A percentile compares a stretch with the other conserved stretches of the same genome.
Evolutionary conservation across 768 basidiomycete species (phyloP).

Genomic region (Boletus rex-veris): DNA sequence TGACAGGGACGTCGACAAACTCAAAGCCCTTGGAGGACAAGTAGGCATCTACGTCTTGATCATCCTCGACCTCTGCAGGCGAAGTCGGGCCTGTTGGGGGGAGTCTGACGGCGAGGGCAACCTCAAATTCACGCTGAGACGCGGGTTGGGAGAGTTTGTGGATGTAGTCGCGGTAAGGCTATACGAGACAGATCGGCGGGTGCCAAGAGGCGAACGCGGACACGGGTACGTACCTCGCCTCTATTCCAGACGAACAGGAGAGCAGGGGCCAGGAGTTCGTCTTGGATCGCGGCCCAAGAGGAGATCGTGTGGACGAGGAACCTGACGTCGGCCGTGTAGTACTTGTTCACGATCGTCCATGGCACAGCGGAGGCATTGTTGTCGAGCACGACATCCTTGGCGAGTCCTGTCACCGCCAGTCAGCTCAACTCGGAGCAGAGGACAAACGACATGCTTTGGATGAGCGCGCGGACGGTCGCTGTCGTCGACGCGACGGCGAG

Average conservation of each 20-base stretch:
- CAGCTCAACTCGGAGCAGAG: constrained; percentile 10
- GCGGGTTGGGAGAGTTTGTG: constrained; percentile 47
- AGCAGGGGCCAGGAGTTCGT: constrained; percentile 51
- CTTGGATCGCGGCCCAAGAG: constrained; percentile 39
- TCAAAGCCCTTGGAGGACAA: constrained; percentile 73
- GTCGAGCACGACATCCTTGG: constrained; percentile 14
- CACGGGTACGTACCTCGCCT: constrained; percentile 52
- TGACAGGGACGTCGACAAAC: constrained; percentile 50
- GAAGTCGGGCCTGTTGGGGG: constrained; percentile 17
- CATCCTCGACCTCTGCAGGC: constrained; percentile 39
- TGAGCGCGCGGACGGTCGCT: constrained; percentile 16
- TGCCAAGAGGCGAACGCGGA: background rate
- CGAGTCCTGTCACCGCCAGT: constrained; percentile 23
- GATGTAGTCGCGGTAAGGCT: constrained; percentile 62
- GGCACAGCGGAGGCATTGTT: constrained; percentile 38
- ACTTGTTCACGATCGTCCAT: constrained; percentile 78
- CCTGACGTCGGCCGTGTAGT: constrained; percentile 75
- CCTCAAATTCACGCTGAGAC: constrained; percentile 59
- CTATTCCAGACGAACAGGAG: constrained; percentile 68
- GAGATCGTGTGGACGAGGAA: constrained; percentile 53
- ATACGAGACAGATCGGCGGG: constrained; percentile 7
- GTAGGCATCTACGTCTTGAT: constrained; percentile 60
- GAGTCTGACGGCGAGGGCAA: constrained; percentile 64
- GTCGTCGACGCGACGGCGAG: constrained; percentile 25
- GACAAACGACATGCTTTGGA: constrained; percentile 22